These are phyloP conservation scores for Ogataea ramenticola DNA, from an alignment of 805 yeast species.

Conservation along the genomic window DNA sequence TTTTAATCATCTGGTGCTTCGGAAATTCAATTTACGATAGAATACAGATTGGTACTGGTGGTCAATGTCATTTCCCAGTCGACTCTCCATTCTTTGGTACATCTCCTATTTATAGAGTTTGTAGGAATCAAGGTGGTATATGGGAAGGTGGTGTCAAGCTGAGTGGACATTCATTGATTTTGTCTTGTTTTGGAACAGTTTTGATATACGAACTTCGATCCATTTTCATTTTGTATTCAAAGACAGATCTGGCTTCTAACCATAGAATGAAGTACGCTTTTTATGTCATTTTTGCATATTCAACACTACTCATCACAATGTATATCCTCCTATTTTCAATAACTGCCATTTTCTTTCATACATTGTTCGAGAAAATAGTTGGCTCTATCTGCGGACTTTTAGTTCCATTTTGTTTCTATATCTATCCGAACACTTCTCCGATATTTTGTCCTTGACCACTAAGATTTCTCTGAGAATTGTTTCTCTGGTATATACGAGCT, in stretches of 20 bases:
- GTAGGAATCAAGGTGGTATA: slow-evolving; percentile 7
- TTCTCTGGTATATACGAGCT: no score
- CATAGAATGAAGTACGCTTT: background rate
- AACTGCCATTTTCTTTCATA: slow-evolving; percentile 45
- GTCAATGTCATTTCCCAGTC: slow-evolving; percentile 24
- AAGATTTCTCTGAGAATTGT: no score
- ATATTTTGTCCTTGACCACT: background rate
- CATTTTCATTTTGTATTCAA: background rate
- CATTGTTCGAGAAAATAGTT: slow-evolving; percentile 35
- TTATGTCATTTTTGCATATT: background rate
- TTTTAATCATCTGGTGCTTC: slow-evolving; percentile 25
- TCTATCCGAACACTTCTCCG: background rate
- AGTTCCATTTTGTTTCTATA: slow-evolving; percentile 24
- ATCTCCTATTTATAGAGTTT: background rate
- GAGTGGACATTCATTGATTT: slow-evolving; percentile 35
- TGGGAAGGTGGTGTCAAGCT: slow-evolving; percentile 35
- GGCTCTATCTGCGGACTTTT: slow-evolving; percentile 34
- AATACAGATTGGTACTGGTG: slow-evolving; percentile 30
- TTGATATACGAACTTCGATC: slow-evolving; percentile 15
- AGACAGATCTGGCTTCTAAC: background rate
- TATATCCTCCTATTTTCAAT: slow-evolving; percentile 36
- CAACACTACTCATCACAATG: background rate
- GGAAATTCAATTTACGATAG: slow-evolving; percentile 26
- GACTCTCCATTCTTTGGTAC: slow-evolving; percentile 15
- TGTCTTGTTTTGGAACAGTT: slow-evolving; percentile 27